Conservation (phyloP, 192 early-diverging fungal species). For the Mortierella hygrophila region DNA sequence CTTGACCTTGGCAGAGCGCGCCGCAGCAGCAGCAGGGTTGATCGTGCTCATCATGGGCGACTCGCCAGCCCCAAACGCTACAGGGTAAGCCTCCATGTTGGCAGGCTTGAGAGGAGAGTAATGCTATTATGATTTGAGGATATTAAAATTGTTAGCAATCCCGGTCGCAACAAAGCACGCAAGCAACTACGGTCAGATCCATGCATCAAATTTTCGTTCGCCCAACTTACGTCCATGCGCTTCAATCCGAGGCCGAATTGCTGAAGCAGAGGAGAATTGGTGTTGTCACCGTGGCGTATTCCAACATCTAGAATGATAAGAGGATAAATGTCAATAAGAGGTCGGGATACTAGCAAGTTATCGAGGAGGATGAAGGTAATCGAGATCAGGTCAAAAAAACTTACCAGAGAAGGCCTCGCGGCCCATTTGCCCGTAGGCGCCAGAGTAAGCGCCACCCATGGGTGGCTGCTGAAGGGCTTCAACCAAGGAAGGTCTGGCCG, state of each 20-base stretch:
- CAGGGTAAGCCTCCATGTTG: conserved; percentile 36
- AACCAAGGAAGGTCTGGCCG: conserved; percentile 27
- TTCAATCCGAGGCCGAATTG: conserved; percentile 29
- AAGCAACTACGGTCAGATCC: neutral
- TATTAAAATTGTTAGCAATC: neutral
- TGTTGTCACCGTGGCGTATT: neutral
- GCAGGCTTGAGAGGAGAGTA: conserved; percentile 39
- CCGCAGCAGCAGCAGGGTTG: conserved; percentile 30
- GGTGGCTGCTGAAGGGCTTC: conserved; percentile 37
- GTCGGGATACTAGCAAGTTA: neutral
- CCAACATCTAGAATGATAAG: neutral
- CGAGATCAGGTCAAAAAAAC: neutral
- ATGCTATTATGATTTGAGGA: neutral
- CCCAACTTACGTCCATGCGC: conserved; percentile 35
- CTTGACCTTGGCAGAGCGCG: conserved; percentile 52
- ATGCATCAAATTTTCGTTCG: neutral
- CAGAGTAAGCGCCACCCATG: neutral
- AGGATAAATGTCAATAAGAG: neutral
- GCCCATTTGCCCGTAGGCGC: conserved; percentile 15
- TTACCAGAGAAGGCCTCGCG: conserved; percentile 25
- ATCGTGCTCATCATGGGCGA: conserved; percentile 46
- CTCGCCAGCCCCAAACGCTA: conserved; percentile 42
- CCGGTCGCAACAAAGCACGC: too few species aligned
- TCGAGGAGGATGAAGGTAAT: neutral
- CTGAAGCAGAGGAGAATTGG: conserved; percentile 27